Evolutionary conservation across 805 yeast genomes (phyloP).

Genomic region (Citeromyces matritensis): DNA sequence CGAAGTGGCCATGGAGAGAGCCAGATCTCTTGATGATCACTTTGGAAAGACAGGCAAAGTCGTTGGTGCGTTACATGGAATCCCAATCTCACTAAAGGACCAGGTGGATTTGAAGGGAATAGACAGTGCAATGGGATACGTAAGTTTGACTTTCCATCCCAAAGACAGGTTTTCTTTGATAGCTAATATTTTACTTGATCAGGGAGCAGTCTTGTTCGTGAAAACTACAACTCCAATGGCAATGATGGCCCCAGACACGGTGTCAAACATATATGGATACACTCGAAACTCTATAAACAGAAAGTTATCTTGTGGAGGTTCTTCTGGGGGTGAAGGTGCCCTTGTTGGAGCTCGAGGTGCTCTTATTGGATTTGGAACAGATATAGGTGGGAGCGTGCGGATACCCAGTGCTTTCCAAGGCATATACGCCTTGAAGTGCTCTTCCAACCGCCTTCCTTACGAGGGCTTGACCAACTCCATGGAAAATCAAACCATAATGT

Average conservation of each 20-base stretch:
- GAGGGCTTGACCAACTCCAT: slow-evolving; percentile 21
- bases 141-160: slow-evolving; percentile 3
- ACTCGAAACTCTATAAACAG: slow-evolving; percentile 36
- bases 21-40: slow-evolving; percentile 7
- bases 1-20: slow-evolving; percentile 9
- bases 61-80: slow-evolving; percentile 11
- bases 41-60: slow-evolving; percentile 5
- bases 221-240: slow-evolving; percentile 45
- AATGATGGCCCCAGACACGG: slow-evolving; percentile 44
- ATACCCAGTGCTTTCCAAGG: slow-evolving; percentile 48
- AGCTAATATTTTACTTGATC: slow-evolving; percentile 6
- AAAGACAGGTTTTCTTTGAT: slow-evolving; percentile 6
- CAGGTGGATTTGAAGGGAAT: slow-evolving; percentile 23
- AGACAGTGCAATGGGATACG: slow-evolving; percentile 8
- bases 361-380: slow-evolving; percentile 46
- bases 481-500: slow-evolving; percentile 37
- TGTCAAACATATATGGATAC: slow-evolving; percentile 32
- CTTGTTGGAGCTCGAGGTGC: slow-evolving; percentile 40
- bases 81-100: slow-evolving; percentile 38
- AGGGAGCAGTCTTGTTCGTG: slow-evolving; percentile 26
- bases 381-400: slow-evolving; percentile 49
- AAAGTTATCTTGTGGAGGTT: slow-evolving; percentile 43
- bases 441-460: slow-evolving; percentile 16
- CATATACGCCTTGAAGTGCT: slow-evolving; percentile 38
- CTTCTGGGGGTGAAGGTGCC: slow-evolving; percentile 56